phyloP scores from a whole-genome alignment of 306 rosid genomes.

The Cicer cuneatum region DNA sequence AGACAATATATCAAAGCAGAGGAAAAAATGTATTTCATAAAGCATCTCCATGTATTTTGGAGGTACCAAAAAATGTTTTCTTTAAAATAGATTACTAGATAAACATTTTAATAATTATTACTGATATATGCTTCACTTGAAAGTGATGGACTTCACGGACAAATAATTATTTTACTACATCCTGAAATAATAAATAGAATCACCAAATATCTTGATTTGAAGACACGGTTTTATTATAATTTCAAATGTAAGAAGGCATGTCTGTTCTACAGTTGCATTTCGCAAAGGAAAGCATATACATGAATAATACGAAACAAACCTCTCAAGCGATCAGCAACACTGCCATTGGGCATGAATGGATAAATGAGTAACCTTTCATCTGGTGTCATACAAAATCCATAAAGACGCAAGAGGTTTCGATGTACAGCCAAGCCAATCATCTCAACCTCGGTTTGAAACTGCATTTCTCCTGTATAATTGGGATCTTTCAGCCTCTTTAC shows the following conservation, averaged over 20 bases:
- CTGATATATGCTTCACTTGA: slow-evolving; percentile 22
- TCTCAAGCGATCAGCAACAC: slow-evolving; percentile 96
- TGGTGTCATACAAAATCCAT: slow-evolving; percentile 87
- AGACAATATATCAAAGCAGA: background rate
- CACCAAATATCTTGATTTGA: slow-evolving; percentile 24
- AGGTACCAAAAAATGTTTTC: background rate
- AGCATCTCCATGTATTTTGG: slow-evolving; percentile 4
- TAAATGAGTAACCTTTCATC: slow-evolving; percentile 92
- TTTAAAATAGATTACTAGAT: background rate
- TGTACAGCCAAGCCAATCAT: slow-evolving; percentile 98
- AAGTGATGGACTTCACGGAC: slow-evolving; percentile 11
- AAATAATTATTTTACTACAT: slow-evolving; percentile 11
- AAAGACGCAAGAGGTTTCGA: slow-evolving; percentile 82
- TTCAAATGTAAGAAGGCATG: slow-evolving; percentile 11
- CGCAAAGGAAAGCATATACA: background rate
- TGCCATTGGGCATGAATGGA: slow-evolving; percentile 94
- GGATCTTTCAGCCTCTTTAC: slow-evolving; percentile 98
- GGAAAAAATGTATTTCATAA: background rate
- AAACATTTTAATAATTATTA: slow-evolving; percentile 10
- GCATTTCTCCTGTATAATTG: slow-evolving; percentile 93
- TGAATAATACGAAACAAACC: slow-evolving; percentile 62
- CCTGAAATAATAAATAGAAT: background rate
- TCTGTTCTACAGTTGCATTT: background rate
- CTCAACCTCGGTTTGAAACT: slow-evolving; percentile 98
- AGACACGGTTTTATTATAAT: background rate